Conservation (phyloP, 2,329 filamentous ascomycete genomes). For the Aureobasidium vineae region DNA sequence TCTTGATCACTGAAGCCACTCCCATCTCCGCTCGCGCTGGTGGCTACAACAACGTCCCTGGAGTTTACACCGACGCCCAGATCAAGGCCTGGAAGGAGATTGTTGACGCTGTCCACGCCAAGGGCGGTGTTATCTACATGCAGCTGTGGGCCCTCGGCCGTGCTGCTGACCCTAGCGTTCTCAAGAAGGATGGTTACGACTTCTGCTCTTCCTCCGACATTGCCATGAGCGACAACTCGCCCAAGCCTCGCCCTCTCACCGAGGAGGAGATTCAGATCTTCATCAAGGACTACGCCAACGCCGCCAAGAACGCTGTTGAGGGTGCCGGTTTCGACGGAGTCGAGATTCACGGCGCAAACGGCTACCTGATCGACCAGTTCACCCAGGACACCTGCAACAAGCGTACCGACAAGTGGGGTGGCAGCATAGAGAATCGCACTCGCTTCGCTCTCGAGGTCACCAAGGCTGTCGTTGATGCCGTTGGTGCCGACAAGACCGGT, state of each 20-base stretch:
- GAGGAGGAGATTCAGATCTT: slow-evolving; percentile 42
- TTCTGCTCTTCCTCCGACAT: slow-evolving; percentile 38
- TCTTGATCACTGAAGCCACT: slow-evolving; percentile 60
- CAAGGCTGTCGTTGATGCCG: slow-evolving; percentile 50
- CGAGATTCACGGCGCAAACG: slow-evolving; percentile 7
- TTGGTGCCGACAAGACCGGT: slow-evolving; percentile 55
- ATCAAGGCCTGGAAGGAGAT: slow-evolving; percentile 60
- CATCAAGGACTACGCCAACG: slow-evolving; percentile 43
- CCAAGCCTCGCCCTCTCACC: slow-evolving; percentile 39
- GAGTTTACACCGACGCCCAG: slow-evolving; percentile 58
- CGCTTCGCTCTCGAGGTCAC: slow-evolving; percentile 55
- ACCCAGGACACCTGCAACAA: slow-evolving; percentile 58
- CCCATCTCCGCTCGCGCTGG: slow-evolving; percentile 50
- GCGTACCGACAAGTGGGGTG: slow-evolving; percentile 52
- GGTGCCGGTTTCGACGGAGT: slow-evolving; percentile 56
- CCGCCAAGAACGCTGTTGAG: slow-evolving; percentile 47
- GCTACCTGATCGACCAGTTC: slow-evolving; percentile 44
- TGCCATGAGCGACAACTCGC: slow-evolving; percentile 39
- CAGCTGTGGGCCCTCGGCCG: slow-evolving; percentile 65
- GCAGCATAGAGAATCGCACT: slow-evolving; percentile 51
- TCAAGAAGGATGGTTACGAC: slow-evolving; percentile 37
- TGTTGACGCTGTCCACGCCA: slow-evolving; percentile 61
- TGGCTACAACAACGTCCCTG: slow-evolving; percentile 55
- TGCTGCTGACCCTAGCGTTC: slow-evolving; percentile 45
- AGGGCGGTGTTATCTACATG: slow-evolving; percentile 59